Evolutionary conservation across 768 basidiomycete species (phyloP).

Genomic region (Tylopilus plumbeoviolaceoides): DNA sequence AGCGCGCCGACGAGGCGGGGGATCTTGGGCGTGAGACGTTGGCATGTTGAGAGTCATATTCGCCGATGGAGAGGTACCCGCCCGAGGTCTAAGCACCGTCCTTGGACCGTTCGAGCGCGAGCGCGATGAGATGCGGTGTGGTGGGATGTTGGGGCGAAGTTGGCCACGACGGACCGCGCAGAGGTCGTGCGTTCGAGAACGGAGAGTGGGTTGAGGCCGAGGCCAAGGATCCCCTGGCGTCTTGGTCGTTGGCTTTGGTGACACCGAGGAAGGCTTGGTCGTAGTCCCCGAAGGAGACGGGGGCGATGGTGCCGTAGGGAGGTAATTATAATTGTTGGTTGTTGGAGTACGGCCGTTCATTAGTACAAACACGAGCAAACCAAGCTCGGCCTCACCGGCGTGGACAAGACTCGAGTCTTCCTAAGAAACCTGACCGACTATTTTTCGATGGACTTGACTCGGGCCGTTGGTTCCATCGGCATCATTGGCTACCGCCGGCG

Average conservation of each 20-base stretch:
- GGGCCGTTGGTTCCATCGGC: too few relatives aligned
- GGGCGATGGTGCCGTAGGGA: constrained; percentile 32
- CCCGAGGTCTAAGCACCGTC: constrained; percentile 39
- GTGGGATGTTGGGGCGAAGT: constrained; percentile 34
- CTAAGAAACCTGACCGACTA: too few relatives aligned
- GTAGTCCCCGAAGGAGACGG: constrained; percentile 35
- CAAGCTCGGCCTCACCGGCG: too few relatives aligned
- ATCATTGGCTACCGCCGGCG: too few relatives aligned
- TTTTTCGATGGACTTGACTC: too few relatives aligned
- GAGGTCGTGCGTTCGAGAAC: constrained; percentile 14
- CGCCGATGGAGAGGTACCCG: constrained; percentile 41
- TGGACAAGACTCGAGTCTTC: too few relatives aligned
- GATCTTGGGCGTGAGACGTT: constrained; percentile 32
- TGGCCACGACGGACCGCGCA: constrained; percentile 34
- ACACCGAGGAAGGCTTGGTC: constrained; percentile 27
- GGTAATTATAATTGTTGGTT: too few relatives aligned
- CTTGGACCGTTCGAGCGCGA: constrained; percentile 39
- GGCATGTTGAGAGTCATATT: constrained; percentile 35
- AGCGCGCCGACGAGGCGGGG: constrained; percentile 32
- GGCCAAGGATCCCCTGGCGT: constrained; percentile 25
- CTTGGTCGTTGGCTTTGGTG: constrained; percentile 12
- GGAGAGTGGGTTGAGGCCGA: constrained; percentile 26
- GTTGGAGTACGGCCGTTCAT: too few relatives aligned
- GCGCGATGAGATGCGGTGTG: constrained; percentile 37
- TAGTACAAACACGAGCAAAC: too few relatives aligned